Base-by-base conservation (phyloP, 1,139 yeast species). In the Diutina siamensis region DNA sequence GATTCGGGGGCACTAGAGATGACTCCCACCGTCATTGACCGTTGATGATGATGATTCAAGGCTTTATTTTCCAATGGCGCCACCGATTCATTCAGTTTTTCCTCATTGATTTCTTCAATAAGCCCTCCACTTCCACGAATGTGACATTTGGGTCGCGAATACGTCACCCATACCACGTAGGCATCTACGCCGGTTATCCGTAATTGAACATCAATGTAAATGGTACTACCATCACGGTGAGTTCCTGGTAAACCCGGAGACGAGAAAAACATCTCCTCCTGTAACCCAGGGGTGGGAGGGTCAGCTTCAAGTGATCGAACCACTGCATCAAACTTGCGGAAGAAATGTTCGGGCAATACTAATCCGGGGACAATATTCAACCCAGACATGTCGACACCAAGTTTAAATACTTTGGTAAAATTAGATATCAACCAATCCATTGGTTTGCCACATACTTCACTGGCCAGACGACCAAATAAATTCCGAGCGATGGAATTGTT, bases 331-430 rank as follows among this genome's bases (percentile, higher is more conserved):
- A 66, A 69, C 48, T 80, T 80, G 52, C 97, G 71, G 61, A 88
- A 87, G 58, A 84, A 83, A 62, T 88, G 96, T 59, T 88, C 97
- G 0, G 96, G 95, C 15, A 88, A 64, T 0, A 88, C 76, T 42
- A 71, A 58, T 0, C 95, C 65, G 64, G 71, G 56, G 75, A 85
- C 50, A 56, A 74, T 49, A 20, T 17, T n/a, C n/a, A 38, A 7
- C 15, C 33, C 32, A 10, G 31, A n/a, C 10, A 17, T 17, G 50
- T 64, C 52, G 45, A 63, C 54, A 2, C 86, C 80, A 25, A 64
- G 58, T 3, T 65, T 61, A 48, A 86, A 64, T 40, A 84, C 70
- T 9, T 64, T 61, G 2, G 74, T 60, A 55, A 88, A 88, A 27
- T 73, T 66, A 2, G 96, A 95, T 19, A 89, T 68, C 5, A 89